These are phyloP conservation scores for Fusarium sp. DNA, from an alignment of 2,329 filamentous ascomycete species.

Conservation along the genomic window DNA sequence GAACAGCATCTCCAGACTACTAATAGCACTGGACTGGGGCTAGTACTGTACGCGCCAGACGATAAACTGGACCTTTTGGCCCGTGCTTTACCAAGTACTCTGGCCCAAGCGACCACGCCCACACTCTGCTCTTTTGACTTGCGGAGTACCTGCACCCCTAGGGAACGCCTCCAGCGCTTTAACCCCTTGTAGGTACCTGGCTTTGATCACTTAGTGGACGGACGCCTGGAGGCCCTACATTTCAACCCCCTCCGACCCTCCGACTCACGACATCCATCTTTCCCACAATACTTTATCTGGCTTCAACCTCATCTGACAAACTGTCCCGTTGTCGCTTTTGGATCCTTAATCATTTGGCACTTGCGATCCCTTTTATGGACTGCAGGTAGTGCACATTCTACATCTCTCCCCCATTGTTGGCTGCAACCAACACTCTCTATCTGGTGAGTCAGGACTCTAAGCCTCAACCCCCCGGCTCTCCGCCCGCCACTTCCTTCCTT, in stretches of 20 bases:
- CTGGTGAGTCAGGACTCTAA: slow-evolving; percentile 39
- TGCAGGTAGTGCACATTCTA: slow-evolving; percentile 28
- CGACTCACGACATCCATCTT: slow-evolving; percentile 40
- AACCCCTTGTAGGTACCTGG: slow-evolving; percentile 29
- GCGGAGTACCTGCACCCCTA: slow-evolving; percentile 26
- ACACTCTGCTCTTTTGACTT: slow-evolving; percentile 17
- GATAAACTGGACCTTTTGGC: slow-evolving; percentile 36
- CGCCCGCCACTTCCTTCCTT: slow-evolving; percentile 32
- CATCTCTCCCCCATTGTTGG: neutral
- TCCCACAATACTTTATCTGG: slow-evolving; percentile 39
- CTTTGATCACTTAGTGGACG: slow-evolving; percentile 20
- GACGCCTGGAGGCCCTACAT: slow-evolving; percentile 37
- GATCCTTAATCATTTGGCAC: neutral
- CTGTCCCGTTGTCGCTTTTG: slow-evolving; percentile 15
- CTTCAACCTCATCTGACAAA: slow-evolving; percentile 31
- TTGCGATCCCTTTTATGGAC: slow-evolving; percentile 37
- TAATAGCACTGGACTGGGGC: slow-evolving; percentile 35
- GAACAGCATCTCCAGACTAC: slow-evolving; percentile 31
- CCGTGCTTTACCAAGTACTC: slow-evolving; percentile 37
- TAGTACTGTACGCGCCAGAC: slow-evolving; percentile 31
- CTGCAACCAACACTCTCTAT: slow-evolving; percentile 24
- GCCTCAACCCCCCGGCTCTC: slow-evolving; percentile 23
- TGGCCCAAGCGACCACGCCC: slow-evolving; percentile 32
- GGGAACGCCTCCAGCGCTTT: slow-evolving; percentile 26
- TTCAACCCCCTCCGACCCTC: slow-evolving; percentile 43